Evolutionary conservation across 768 basidiomycete species (phyloP), one percentile per base, ranked within the genome.

Genomic region (Lentinus brumalis): DNA sequence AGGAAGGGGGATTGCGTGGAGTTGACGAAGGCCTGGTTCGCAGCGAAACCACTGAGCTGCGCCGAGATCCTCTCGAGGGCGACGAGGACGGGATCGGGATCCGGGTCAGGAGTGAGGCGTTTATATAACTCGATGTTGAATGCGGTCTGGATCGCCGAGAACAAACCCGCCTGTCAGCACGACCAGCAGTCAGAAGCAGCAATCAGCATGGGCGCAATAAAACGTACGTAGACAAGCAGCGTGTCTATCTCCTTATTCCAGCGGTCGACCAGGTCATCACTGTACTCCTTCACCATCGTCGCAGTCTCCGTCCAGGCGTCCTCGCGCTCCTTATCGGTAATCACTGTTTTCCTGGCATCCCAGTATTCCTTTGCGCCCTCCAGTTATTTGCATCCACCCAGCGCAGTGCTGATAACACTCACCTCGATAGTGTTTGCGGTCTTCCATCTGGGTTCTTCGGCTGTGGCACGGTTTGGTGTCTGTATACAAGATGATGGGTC

Each of bases 61-160:
- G 44, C 16, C 14, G 55, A 56, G 21, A 56, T 56, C 11, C 47
- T 41, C 44, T 32, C 21, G 11, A 56, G 39, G 7, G 45, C 55
- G 7, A 29, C 55, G 14, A 46, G 12, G 16, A 42, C n/a, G 18
- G 31, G 31, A 40, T 56, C 55, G 35, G 11, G 7, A 12, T 15
- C 16, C n/a, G 55, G n/a, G 32, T 46, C 44, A 8, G 29, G 44
- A 16, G 21, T 21, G 47, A 57, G 56, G 18, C 16, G 35, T 26
- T 57, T 15, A 46, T 57, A 57, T 12, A 46, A 32, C 50, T 57
- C 32, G 7, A 57, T 26, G 47, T 57, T 57, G 38, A 57, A 57
- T 15, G 56, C 56, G 3, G 56, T 57, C n/a, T 50, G 32, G 9
- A 57, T 49, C 12, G 46, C 46, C 12, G 46, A 49, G 46, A 49